These are phyloP conservation scores for Claviceps sp. DNA, from an alignment of 2,329 filamentous ascomycete species.

Conservation along the genomic window DNA sequence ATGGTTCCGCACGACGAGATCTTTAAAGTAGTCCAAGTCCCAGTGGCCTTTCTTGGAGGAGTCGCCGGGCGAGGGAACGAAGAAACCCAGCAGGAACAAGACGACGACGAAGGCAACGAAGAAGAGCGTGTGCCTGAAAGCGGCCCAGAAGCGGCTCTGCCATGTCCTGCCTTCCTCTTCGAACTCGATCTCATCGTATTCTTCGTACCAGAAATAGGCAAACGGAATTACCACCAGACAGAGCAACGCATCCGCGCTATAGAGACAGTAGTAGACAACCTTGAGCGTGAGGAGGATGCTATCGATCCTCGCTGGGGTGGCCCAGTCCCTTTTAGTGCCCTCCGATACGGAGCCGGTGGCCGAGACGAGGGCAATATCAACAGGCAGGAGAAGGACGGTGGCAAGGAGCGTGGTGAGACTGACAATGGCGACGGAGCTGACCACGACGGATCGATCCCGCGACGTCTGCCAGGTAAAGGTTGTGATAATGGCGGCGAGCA, in stretches of 20 bases:
- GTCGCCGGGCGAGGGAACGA: constrained; percentile 67
- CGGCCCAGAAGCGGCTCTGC: constrained; percentile 61
- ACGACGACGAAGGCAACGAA: constrained; percentile 71
- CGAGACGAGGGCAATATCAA: constrained; percentile 90
- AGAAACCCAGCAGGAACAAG: constrained; percentile 86
- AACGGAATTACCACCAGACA: constrained; percentile 88
- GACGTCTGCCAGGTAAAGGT: constrained; percentile 87
- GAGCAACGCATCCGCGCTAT: constrained; percentile 79
- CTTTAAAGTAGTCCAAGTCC: constrained; percentile 86
- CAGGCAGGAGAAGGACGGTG: constrained; percentile 81
- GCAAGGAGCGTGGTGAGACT: constrained; percentile 79
- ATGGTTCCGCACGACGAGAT: constrained; percentile 62
- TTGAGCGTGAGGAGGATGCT: constrained; percentile 69
- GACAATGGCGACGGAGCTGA: constrained; percentile 75
- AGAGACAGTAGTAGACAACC: constrained; percentile 84
- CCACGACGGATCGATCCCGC: constrained; percentile 68
- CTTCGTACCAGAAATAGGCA: constrained; percentile 96
- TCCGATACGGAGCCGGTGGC: constrained; percentile 64
- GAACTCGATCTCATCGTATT: constrained; percentile 82
- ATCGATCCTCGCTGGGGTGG: constrained; percentile 66
- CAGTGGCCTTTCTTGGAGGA: constrained; percentile 47
- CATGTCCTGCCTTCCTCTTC: constrained; percentile 69
- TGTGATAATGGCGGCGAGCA: constrained; percentile 68
- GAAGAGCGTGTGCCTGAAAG: constrained; percentile 78
- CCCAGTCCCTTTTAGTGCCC: constrained; percentile 89